A percentile compares a stretch with the other conserved stretches of the same genome.
These are phyloP conservation scores for Euclidium syriacum DNA, from an alignment of 345 rosid genomes.

Conservation along the genomic window DNA sequence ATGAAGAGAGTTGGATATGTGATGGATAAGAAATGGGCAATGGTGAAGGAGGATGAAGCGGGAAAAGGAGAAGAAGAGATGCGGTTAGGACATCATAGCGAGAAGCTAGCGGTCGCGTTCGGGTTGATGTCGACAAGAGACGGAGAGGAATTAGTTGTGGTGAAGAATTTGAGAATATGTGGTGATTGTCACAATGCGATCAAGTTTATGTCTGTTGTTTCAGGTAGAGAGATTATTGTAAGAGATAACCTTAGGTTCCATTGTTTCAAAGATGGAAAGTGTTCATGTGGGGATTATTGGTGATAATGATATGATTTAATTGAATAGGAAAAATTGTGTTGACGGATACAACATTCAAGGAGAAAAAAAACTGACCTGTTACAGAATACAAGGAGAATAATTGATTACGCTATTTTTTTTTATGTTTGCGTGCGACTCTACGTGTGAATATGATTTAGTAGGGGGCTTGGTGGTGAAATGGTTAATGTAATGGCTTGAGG, in stretches of 20 bases:
- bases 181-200: slow-evolving; percentile 90
- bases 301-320: slow-evolving; percentile 34
- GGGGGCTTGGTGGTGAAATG: neutral
- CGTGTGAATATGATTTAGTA: slow-evolving; percentile 30
- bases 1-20: slow-evolving; percentile 72
- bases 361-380: slow-evolving; percentile 20
- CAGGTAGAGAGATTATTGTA: slow-evolving; percentile 61
- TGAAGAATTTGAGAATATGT: slow-evolving; percentile 80
- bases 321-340: slow-evolving; percentile 31
- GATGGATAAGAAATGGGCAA: slow-evolving; percentile 65
- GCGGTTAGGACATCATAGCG: slow-evolving; percentile 67
- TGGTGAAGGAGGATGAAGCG: slow-evolving; percentile 54
- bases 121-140: slow-evolving; percentile 67
- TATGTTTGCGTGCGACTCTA: slow-evolving; percentile 14
- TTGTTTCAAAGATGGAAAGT: slow-evolving; percentile 60
- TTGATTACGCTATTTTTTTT: slow-evolving; percentile 18
- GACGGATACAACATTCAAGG: slow-evolving; percentile 26
- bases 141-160: slow-evolving; percentile 61
- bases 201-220: slow-evolving; percentile 55
- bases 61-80: slow-evolving; percentile 54
- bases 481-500: slow-evolving; percentile 61
- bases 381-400: slow-evolving; percentile 31
- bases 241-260: slow-evolving; percentile 78
- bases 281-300: slow-evolving; percentile 87
- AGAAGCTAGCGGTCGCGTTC: slow-evolving; percentile 85